Evolutionary conservation across 2,329 filamentous ascomycete species (phyloP).

Genomic region (Aspergillus viridinutans): DNA sequence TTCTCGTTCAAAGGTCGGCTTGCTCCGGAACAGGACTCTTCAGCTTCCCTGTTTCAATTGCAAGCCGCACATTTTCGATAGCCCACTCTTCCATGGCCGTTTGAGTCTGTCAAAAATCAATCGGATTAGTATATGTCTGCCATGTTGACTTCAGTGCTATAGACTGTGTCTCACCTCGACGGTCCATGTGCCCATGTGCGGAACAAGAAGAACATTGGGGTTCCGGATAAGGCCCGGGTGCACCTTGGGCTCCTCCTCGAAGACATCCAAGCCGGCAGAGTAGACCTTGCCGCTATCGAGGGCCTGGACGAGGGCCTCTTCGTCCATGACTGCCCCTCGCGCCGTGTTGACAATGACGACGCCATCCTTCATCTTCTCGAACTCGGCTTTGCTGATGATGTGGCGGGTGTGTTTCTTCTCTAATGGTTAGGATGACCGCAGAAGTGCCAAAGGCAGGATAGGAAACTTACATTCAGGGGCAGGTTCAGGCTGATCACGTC

Average conservation of each 20-base stretch:
- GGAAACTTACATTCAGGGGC: conserved; percentile 67
- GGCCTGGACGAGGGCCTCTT: conserved; percentile 71
- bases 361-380: conserved; percentile 72
- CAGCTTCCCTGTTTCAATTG: conserved; percentile 58
- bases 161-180: conserved; percentile 47
- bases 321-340: conserved; percentile 76
- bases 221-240: conserved; percentile 69
- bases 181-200: conserved; percentile 84
- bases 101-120: conserved; percentile 41
- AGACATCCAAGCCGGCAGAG: conserved; percentile 74
- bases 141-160: neutral
- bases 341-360: conserved; percentile 79
- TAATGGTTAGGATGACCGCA: neutral
- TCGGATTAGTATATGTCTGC: neutral
- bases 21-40: conserved; percentile 72
- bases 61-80: conserved; percentile 64
- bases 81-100: conserved; percentile 68
- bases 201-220: conserved; percentile 67
- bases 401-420: conserved; percentile 63
- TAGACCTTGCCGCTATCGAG: conserved; percentile 66
- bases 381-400: conserved; percentile 67
- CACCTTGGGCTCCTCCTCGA: conserved; percentile 72
- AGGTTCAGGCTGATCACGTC: conserved; percentile 79
- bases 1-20: conserved; percentile 36
- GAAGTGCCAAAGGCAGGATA: neutral